phyloP scores from a whole-genome alignment of 176 grass and related monocot genomes.

The Phoenix roebelenii region DNA sequence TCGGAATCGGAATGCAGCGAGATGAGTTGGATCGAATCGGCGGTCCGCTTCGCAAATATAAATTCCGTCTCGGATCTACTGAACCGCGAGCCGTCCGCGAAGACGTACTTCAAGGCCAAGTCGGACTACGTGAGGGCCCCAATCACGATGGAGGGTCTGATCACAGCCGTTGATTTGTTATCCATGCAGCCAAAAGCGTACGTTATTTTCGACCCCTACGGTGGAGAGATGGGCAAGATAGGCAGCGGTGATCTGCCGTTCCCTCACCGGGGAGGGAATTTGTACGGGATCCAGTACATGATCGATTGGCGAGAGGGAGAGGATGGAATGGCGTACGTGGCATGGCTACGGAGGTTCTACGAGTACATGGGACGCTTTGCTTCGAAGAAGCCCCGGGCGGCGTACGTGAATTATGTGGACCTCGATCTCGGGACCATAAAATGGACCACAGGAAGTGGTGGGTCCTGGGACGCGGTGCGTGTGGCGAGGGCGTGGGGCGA shows the following conservation, averaged over 20 bases:
- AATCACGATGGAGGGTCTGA: conserved; percentile 6
- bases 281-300: conserved; percentile 47
- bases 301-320: conserved; percentile 33
- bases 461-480: background rate
- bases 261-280: conserved; percentile 56
- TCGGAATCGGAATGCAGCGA: conserved; percentile 19
- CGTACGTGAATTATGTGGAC: conserved; percentile 79
- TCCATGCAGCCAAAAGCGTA: conserved; percentile 47
- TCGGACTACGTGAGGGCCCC: conserved; percentile 51
- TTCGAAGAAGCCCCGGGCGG: conserved; percentile 26
- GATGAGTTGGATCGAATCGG: conserved; percentile 81
- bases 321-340: conserved; percentile 26
- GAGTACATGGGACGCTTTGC: conserved; percentile 34
- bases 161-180: conserved; percentile 8
- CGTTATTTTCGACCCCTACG: conserved; percentile 75
- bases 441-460: background rate
- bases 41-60: conserved; percentile 29
- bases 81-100: conserved; percentile 29
- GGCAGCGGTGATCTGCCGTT: conserved; percentile 32
- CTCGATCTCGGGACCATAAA: conserved; percentile 51
- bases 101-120: conserved; percentile 79
- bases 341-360: conserved; percentile 44
- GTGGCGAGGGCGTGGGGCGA: conserved; percentile 42
- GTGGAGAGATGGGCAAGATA: conserved; percentile 50
- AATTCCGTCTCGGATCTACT: conserved; percentile 31